Base-by-base conservation (phyloP, 2,329 filamentous ascomycete genomes). In the Basipetospora chlamydospora region DNA sequence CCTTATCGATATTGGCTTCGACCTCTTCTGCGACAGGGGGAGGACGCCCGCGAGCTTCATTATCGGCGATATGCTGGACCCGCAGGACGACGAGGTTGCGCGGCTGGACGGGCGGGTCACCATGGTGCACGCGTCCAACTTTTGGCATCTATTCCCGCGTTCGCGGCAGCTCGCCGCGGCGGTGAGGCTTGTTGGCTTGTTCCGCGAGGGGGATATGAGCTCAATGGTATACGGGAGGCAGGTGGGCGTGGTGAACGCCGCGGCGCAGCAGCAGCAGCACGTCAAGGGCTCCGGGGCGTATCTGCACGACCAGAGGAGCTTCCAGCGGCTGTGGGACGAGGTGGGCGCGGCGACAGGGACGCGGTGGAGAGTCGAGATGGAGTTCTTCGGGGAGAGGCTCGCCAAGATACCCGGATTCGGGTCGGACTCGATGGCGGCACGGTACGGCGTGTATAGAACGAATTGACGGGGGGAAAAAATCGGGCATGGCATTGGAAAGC, bases 1-100 rank as follows among this genome's bases (percentile, higher is more conserved):
- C n/a, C 70, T 74, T 43, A 58, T 74, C 36, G 59, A 70, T 9
- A 50, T 70, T n/a, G 72, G 72, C 20, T 74, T 77, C 49, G 70
- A 77, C 37, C 58, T 82, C 15, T 82, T 80, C 54, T 61, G 64
- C 31, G 77, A 80, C 42, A 40, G 44, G 13, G 44, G 42, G 12
- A 43, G 42, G 6, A 43, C 48, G 6, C 37, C 37, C 2, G 42
- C 38, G 1, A 10, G 23, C 30, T 72, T 75, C 42, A 51, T 75
- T 21, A 46, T 59, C 3, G 70, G 66, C 15, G 64, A 74, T 41
- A 51, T 73, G 41, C 49, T 70, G 8, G 55, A 61, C 36, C 57
- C 55, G 6, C 51, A 54, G 10, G 58, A 64, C 37, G 43, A 42
- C 12, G 48, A 49, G 3, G 48, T 64, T 5, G 43, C 50, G 3